Conservation (phyloP, 2,329 filamentous ascomycete genomes). For the Diaporthe australafricana region DNA sequence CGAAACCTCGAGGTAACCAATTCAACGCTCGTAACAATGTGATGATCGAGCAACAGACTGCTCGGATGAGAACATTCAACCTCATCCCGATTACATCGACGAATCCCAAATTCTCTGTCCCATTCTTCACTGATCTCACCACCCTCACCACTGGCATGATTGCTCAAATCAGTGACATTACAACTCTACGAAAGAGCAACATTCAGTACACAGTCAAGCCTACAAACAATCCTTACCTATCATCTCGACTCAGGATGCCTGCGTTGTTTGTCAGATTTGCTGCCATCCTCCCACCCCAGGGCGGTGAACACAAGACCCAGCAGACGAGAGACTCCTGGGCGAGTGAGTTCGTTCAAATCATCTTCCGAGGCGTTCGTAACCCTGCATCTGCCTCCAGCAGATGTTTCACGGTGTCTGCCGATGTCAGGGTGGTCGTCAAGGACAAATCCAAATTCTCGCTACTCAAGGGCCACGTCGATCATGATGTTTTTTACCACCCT, state of each 20-base stretch:
- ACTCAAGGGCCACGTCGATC: constrained; percentile 67
- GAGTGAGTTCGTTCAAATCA: constrained; percentile 67
- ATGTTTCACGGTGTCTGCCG: constrained; percentile 55
- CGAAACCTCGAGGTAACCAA: constrained; percentile 21
- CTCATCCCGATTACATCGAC: constrained; percentile 25
- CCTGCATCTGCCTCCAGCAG: constrained; percentile 22
- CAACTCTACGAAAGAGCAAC: constrained; percentile 57
- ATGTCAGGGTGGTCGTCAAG: constrained; percentile 66
- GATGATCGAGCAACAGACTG: constrained; percentile 28
- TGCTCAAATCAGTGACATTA: constrained; percentile 60
- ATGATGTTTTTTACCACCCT: constrained; percentile 71
- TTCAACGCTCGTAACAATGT: constrained; percentile 19
- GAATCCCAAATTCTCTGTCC: constrained; percentile 56
- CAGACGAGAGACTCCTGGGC: constrained; percentile 63
- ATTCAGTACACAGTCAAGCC: constrained; percentile 52
- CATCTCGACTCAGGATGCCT: constrained; percentile 59
- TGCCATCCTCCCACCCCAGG: constrained; percentile 49
- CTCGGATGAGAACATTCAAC: constrained; percentile 50
- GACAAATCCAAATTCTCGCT: constrained; percentile 65
- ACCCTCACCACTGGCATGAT: constrained; percentile 64
- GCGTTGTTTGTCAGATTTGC: constrained; percentile 62
- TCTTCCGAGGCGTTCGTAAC: constrained; percentile 61
- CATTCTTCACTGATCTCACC: constrained; percentile 65
- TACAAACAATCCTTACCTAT: constrained; percentile 52
- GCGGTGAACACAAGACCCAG: constrained; percentile 38